Conservation (phyloP, 495 filamentous ascomycete genomes). For the Aspergillus sclerotiicarbonarius region DNA sequence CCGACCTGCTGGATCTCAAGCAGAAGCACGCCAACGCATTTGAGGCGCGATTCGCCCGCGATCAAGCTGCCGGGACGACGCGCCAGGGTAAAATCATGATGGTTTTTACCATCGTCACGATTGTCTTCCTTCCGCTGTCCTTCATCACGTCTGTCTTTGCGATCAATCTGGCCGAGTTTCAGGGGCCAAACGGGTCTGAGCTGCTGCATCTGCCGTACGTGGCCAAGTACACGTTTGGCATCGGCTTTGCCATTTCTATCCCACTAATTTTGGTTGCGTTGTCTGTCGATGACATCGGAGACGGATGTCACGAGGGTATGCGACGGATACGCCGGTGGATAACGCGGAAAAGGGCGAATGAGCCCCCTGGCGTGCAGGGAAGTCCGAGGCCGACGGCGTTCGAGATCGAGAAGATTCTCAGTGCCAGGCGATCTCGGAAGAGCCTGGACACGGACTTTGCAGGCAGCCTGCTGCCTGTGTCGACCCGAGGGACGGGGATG, state of each 20-base stretch:
- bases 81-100: constrained; percentile 72
- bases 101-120: constrained; percentile 72
- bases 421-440: constrained; percentile 23
- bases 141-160: constrained; percentile 69
- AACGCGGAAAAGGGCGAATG: constrained; percentile 8
- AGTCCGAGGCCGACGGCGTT: constrained; percentile 6
- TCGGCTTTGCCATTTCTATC: constrained; percentile 64
- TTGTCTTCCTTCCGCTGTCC: constrained; percentile 63
- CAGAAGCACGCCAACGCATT: constrained; percentile 72
- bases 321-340: constrained; percentile 30
- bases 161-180: constrained; percentile 60
- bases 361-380: not conserved
- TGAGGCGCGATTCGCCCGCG: constrained; percentile 65
- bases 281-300: constrained; percentile 54
- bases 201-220: constrained; percentile 55
- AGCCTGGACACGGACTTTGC: constrained; percentile 34
- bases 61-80: constrained; percentile 62
- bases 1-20: constrained; percentile 58
- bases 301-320: constrained; percentile 30
- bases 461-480: constrained; percentile 32
- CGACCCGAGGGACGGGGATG: constrained; percentile 28
- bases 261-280: constrained; percentile 60
- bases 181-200: constrained; percentile 22
- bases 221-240: constrained; percentile 62
- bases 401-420: constrained; percentile 36